phyloP scores from a whole-genome alignment of 2,329 filamentous ascomycete genomes.

The Orbilia javanica region DNA sequence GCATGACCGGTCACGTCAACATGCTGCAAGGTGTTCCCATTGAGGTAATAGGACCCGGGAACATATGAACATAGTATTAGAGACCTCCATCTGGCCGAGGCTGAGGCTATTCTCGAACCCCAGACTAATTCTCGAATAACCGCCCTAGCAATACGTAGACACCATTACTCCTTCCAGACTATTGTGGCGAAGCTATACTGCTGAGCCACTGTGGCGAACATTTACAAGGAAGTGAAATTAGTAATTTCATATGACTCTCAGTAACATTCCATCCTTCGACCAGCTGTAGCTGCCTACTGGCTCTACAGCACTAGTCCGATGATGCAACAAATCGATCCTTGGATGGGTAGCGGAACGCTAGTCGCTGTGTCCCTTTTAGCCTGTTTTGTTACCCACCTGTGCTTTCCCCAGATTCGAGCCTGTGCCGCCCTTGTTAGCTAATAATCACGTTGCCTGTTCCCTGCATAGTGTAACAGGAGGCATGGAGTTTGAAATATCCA shows the following conservation, averaged over 20 bases:
- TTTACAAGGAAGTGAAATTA: neutral
- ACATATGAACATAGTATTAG: neutral
- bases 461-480: neutral
- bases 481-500: neutral
- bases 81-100: conserved; percentile 7
- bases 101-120: neutral
- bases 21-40: conserved; percentile 23
- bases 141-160: no score
- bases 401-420: conserved; percentile 11
- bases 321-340: neutral
- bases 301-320: neutral
- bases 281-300: conserved; percentile 7
- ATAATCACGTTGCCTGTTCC: conserved; percentile 15
- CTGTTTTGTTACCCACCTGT: conserved; percentile 8
- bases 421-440: conserved; percentile 17
- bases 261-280: conserved; percentile 19
- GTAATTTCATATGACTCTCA: neutral
- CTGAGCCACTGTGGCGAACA: conserved; percentile 32
- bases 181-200: conserved; percentile 6
- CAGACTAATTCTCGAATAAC: no score
- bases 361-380: neutral
- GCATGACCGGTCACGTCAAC: conserved; percentile 17
- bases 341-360: conserved; percentile 7
- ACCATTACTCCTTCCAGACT: neutral
- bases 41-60: neutral